Base-by-base conservation (phyloP, 2,329 filamentous ascomycete genomes). In the Neocatenulostroma microsporum region DNA sequence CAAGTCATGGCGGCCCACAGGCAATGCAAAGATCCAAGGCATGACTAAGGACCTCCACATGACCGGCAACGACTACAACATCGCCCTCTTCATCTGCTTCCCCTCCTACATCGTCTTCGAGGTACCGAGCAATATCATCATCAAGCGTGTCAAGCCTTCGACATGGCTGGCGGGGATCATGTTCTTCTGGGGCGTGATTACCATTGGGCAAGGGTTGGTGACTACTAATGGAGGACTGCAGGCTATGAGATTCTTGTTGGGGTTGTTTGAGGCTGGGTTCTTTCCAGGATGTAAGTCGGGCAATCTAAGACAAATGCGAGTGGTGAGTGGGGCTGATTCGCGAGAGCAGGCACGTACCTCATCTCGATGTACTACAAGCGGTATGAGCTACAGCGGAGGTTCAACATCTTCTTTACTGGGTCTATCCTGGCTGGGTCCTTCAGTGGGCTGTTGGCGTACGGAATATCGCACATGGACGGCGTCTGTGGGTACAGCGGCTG, bases 1-100 rank as follows among this genome's bases (percentile, higher is more conserved):
- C n/a, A n/a, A n/a, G n/a, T n/a, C n/a, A n/a, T n/a, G n/a, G n/a
- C n/a, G n/a, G n/a, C n/a, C n/a, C 14, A 41, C 44, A 49, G 61
- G 61, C 21, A 65, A 64, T 54, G 61, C 62, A 7, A 54, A 50
- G 21, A 63, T 64, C 26, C 57, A 61, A 41, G 62, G 62, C 19
- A 47, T 65, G 32, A 54, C 53, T 2, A 48, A 56, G 19, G 62
- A 65, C 27, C 48, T 65, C 9, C 36, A 59, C 9, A 62, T 64
- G 60, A 38, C 21, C 4, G 55, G 55, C 1, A 72, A 79, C 30
- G 68, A 82, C 47, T 83, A 84, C 39, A 63, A 82, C 1, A 78
- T 74, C 0, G 76, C 77, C 1, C 53, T 83, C 24, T 82, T 78
- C 0, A 56, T 83, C 0, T 84, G 81, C 55, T 84, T 84, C 50